Percentiles rank a stretch among this genome's conserved stretches.
Conservation (phyloP, 345 rosid species). For the Punica granatum region DNA sequence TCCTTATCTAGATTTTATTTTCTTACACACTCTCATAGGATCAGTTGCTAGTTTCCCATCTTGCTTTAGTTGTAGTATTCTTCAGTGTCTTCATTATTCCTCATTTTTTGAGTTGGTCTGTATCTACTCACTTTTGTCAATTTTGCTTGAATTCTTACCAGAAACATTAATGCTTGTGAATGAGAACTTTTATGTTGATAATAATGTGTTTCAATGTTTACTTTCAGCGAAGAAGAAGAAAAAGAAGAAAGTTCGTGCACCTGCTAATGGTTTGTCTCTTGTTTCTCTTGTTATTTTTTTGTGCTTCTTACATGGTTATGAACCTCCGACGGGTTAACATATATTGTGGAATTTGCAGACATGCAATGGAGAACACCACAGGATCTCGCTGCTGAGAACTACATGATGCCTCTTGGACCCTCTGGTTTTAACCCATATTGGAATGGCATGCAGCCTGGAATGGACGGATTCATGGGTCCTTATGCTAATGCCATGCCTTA, state of each 20-base stretch:
- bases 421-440: conserved; percentile 63
- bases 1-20: neutral
- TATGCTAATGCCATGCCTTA: conserved; percentile 49
- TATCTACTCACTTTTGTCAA: neutral
- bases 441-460: conserved; percentile 71
- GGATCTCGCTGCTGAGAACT: conserved; percentile 54
- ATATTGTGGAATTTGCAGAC: conserved; percentile 26
- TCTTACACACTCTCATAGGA: neutral
- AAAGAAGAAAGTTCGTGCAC: conserved; percentile 65
- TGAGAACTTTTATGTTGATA: neutral
- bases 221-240: conserved; percentile 69
- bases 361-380: conserved; percentile 67
- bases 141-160: neutral
- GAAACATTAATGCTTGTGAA: neutral
- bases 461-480: conserved; percentile 54
- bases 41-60: neutral
- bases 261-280: conserved; percentile 41
- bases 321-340: neutral
- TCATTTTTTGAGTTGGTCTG: neutral
- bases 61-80: neutral
- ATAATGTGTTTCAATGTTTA: neutral
- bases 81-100: neutral
- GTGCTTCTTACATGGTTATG: neutral
- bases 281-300: neutral
- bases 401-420: conserved; percentile 82